Evolutionary conservation across 352 stramenopile genomes (phyloP), one percentile per base, ranked within the genome.

Genomic region (Phytophthora ohioensis): DNA sequence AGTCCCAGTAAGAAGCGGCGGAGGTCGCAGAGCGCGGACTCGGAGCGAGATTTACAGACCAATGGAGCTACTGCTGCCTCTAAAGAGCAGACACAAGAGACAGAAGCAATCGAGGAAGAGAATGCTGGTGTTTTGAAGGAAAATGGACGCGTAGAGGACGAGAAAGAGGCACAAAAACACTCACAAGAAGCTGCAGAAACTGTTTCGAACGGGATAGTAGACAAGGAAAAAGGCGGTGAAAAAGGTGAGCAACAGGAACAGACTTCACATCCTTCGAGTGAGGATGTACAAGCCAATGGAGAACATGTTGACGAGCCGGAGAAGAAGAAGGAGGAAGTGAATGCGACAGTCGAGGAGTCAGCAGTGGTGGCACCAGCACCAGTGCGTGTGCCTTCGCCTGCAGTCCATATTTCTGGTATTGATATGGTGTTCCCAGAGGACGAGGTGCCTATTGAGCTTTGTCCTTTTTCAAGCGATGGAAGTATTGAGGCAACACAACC

Each of bases 381-480:
- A n/a, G 30, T 34, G 15, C 34, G 36, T 38, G 31, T 75, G 12
- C 52, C 49, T 5, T 73, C 61, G 6, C 63, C 69, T 52, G 64
- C 48, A 38, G 57, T 68, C 42, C 52, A 74, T 54, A 38, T 60
- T 27, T 52, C 47, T 43, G 62, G 60, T 17, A 21, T 64, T 36
- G 56, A 80, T 12, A 80, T 78, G 58, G 59, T 75, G 9, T 76
- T 75, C 38, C 64, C 72, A 6, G 64, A 76, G 3, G 56, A 80
- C 30, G 69, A 78, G 38, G 73, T 77, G 51, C 73, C 73, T 5
- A 78, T 79, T 36, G 70, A 81, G 41, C 58, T 81, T n/a, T 79
- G 63, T 17, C 63, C 64, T 2, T 78, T 73, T 57, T 73, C 71
- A 13, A 81, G 76, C n/a, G 76, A 83, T 64, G 68, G 63, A 45